A percentile compares a stretch with the other conserved stretches of the same genome.
These are phyloP conservation scores for Cryptococcus deneoformans DNA, from an alignment of 1,284 basidiomycete species.

Conservation along the genomic window DNA sequence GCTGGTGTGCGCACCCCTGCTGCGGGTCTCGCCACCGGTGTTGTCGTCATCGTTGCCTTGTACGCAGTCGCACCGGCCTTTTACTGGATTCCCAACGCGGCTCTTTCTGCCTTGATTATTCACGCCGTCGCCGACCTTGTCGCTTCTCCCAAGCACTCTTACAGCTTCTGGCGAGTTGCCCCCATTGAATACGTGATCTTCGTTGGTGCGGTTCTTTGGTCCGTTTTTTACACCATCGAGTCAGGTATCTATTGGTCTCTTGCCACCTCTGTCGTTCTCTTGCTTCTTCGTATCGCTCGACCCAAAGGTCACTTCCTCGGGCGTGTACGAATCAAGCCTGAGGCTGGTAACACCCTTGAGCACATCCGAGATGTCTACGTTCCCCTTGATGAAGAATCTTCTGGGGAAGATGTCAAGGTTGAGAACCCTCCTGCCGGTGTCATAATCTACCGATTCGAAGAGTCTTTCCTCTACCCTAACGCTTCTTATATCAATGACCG, in stretches of 20 bases:
- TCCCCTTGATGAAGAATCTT: conserved; percentile 61
- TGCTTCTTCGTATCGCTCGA: conserved; percentile 86
- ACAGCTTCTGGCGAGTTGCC: conserved; percentile 88
- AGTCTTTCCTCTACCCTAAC: conserved; percentile 93
- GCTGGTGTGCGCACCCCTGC: conserved; percentile 89
- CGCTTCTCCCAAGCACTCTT: conserved; percentile 81
- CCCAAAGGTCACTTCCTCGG: conserved; percentile 92
- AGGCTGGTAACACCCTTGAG: conserved; percentile 48
- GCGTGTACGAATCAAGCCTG: conserved; percentile 58
- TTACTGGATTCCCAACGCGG: conserved; percentile 59
- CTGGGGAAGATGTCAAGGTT: conserved; percentile 63
- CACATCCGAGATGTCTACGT: conserved; percentile 63
- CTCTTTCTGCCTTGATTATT: conserved; percentile 89
- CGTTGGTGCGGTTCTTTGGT: conserved; percentile 75
- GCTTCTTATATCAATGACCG: conserved; percentile 71
- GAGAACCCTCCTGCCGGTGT: conserved; percentile 79
- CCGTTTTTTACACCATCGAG: conserved; percentile 80
- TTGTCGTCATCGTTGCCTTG: conserved; percentile 88
- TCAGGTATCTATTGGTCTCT: conserved; percentile 94
- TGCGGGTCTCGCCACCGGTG: conserved; percentile 80
- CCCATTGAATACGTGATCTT: conserved; percentile 90
- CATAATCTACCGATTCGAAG: conserved; percentile 89
- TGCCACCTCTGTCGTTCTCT: conserved; percentile 71
- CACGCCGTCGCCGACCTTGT: conserved; percentile 93
- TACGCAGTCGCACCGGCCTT: conserved; percentile 91